These are phyloP conservation scores for Scorias spongiosa DNA, from an alignment of 2,329 filamentous ascomycete species.

Conservation along the genomic window DNA sequence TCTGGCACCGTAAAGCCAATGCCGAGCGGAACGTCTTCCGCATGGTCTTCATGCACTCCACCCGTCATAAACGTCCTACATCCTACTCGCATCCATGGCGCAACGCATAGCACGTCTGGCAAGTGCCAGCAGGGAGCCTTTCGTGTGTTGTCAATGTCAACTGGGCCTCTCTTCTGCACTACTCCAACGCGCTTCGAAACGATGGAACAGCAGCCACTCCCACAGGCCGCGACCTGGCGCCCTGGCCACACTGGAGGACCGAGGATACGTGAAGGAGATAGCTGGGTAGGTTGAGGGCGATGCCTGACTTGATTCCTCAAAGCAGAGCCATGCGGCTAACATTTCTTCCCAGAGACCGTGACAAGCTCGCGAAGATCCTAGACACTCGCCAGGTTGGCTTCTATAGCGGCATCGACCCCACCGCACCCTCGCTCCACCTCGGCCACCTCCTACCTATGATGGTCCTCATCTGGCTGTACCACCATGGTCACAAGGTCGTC, in stretches of 20 bases:
- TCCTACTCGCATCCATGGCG: too few relatives aligned
- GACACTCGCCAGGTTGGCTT: constrained; percentile 50
- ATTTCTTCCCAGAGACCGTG: constrained; percentile 22
- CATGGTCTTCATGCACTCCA: too few relatives aligned
- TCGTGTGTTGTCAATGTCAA: neutral
- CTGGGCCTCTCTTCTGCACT: neutral
- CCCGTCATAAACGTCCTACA: too few relatives aligned
- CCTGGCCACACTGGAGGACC: constrained; percentile 51
- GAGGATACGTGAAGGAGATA: constrained; percentile 59
- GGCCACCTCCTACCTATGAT: constrained; percentile 71
- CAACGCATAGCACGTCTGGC: neutral
- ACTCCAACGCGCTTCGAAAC: neutral
- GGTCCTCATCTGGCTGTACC: constrained; percentile 72
- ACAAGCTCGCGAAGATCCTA: constrained; percentile 48
- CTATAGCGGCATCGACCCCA: constrained; percentile 74
- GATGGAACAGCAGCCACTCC: neutral
- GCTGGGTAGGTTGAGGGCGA: constrained; percentile 43
- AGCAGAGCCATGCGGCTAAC: constrained; percentile 1
- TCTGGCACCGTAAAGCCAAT: too few relatives aligned
- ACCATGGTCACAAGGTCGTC: constrained; percentile 54
- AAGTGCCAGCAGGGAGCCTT: neutral
- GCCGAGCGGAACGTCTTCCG: too few relatives aligned
- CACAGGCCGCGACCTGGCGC: constrained; percentile 21
- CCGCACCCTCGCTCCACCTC: constrained; percentile 62
- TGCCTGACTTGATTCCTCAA: neutral